A percentile compares a stretch with the other conserved stretches of the same genome.
phyloP scores from a whole-genome alignment of 805 yeast genomes.

The Schwanniomyces pseudopolymorphus region DNA sequence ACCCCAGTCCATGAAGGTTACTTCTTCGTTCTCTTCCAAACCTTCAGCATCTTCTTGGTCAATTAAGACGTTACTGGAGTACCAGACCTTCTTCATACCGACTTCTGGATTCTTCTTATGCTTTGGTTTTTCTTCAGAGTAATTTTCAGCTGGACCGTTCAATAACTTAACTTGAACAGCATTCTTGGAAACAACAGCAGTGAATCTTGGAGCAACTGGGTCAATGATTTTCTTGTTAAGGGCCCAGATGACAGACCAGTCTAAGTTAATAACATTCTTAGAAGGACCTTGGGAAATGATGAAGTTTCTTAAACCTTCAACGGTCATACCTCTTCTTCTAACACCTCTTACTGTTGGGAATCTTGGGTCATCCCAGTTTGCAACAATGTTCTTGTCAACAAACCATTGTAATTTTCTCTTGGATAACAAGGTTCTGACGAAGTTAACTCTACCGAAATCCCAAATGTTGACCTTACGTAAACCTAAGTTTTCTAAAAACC shows the following conservation, averaged over 20 bases:
- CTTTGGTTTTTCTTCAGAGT: constrained; percentile 75
- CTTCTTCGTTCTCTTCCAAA: constrained; percentile 78
- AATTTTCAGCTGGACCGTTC: constrained; percentile 66
- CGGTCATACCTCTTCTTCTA: constrained; percentile 99
- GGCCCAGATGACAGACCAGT: constrained; percentile 98
- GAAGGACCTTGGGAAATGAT: constrained; percentile 97
- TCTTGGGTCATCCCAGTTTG: constrained; percentile 98
- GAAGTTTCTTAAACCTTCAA: constrained; percentile 93
- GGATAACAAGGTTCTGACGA: constrained; percentile 90
- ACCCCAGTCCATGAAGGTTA: constrained; percentile 99
- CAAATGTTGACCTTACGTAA: constrained; percentile 93
- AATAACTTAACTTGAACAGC: constrained; percentile 66
- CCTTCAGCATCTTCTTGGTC: constrained; percentile 83
- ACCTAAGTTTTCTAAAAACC: constrained; percentile 82
- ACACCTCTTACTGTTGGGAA: constrained; percentile 99
- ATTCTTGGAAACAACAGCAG: constrained; percentile 66
- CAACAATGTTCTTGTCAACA: constrained; percentile 85
- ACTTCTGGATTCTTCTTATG: constrained; percentile 94
- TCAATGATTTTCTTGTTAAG: constrained; percentile 95
- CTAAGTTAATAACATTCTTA: constrained; percentile 92
- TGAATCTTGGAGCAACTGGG: constrained; percentile 94
- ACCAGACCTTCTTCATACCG: constrained; percentile 79
- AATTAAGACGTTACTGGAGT: constrained; percentile 60
- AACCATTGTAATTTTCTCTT: constrained; percentile 99
- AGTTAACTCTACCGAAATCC: constrained; percentile 98